Conservation (phyloP, 345 rosid genomes). For the Raphanus raphanistrum region DNA sequence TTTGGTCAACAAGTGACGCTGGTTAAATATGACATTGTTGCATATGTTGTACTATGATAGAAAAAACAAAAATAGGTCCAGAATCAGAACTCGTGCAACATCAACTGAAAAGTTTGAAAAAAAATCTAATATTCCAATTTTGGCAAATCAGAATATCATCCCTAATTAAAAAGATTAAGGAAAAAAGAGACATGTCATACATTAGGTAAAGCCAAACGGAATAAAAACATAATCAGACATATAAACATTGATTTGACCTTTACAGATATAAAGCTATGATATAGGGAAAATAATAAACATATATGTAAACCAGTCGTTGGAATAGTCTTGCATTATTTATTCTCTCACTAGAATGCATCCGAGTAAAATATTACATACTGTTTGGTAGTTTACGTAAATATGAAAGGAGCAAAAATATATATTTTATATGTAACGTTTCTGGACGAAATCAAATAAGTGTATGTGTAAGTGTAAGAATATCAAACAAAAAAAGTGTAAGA, state of each 20-base stretch:
- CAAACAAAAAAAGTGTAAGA: neutral
- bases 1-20: neutral
- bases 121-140: conserved; percentile 35
- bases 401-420: neutral
- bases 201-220: conserved; percentile 23
- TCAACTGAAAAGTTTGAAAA: conserved; percentile 29
- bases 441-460: neutral
- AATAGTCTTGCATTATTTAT: neutral
- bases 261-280: conserved; percentile 13
- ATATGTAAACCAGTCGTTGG: neutral
- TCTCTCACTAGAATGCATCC: neutral
- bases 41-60: conserved; percentile 1
- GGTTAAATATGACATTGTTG: neutral
- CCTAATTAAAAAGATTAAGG: conserved; percentile 17
- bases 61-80: neutral
- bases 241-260: conserved; percentile 31
- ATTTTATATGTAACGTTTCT: neutral
- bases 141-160: conserved; percentile 40
- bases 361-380: neutral
- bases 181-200: conserved; percentile 14
- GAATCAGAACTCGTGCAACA: conserved; percentile 35
- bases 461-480: neutral
- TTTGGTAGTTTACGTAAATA: neutral
- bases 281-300: neutral
- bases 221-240: conserved; percentile 32